Conservation (phyloP, 352 stramenopile genomes). For the Globisporangium polare region DNA sequence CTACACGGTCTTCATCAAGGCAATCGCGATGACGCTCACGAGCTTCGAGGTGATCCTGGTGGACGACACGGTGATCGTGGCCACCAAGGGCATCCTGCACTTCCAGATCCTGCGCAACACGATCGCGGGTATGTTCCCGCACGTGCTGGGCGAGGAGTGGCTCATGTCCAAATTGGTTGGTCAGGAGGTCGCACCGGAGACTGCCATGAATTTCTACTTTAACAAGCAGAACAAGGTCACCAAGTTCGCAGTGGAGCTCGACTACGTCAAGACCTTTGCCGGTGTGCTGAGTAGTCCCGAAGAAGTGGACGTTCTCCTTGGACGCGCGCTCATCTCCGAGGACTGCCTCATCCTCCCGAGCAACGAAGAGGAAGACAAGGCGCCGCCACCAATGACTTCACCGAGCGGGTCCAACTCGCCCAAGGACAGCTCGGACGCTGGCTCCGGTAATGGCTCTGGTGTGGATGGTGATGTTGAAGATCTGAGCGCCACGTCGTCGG, state of each 20-base stretch:
- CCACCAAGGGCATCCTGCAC: slow-evolving; percentile 21
- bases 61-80: slow-evolving; percentile 34
- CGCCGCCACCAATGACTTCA: not conserved
- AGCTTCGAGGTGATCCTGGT: slow-evolving; percentile 28
- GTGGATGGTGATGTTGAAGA: slow-evolving; percentile 11
- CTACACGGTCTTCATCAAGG: slow-evolving; percentile 41
- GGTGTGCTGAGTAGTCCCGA: slow-evolving; percentile 27
- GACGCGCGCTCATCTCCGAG: slow-evolving; percentile 28
- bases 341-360: slow-evolving; percentile 18
- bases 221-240: slow-evolving; percentile 23
- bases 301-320: slow-evolving; percentile 30
- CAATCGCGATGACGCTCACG: slow-evolving; percentile 29
- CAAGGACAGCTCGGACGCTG: not conserved
- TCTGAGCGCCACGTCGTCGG: not conserved
- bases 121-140: slow-evolving; percentile 40
- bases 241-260: slow-evolving; percentile 29
- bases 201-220: slow-evolving; percentile 34
- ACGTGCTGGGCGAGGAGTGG: slow-evolving; percentile 34
- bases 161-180: slow-evolving; percentile 38
- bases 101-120: slow-evolving; percentile 48
- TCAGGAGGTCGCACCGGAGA: slow-evolving; percentile 24
- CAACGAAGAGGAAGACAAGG: not conserved
- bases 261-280: slow-evolving; percentile 36
- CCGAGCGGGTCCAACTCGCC: not conserved
- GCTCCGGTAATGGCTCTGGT: not conserved